Percentiles rank a stretch among this genome's conserved stretches.
phyloP scores from a whole-genome alignment of 306 rosid genomes.

The Adenanthera pavonina region DNA sequence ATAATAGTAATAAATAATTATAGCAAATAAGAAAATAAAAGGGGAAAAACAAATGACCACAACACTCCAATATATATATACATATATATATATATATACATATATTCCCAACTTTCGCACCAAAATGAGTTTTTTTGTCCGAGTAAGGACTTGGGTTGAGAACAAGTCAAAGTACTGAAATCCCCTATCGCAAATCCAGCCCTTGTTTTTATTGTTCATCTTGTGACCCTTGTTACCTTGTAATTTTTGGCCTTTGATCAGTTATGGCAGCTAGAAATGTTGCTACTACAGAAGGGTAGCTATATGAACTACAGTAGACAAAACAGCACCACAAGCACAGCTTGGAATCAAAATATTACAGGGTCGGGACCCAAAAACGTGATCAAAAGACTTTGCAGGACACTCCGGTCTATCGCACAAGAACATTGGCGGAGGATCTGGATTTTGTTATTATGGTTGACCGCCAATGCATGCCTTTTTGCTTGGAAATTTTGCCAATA shows the following conservation, averaged over 20 bases:
- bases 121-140: no score
- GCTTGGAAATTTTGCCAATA: constrained; percentile 84
- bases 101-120: no score
- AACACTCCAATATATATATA: no score
- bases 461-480: constrained; percentile 57
- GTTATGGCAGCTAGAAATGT: constrained; percentile 94
- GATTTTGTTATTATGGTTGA: constrained; percentile 70
- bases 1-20: no score
- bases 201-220: not conserved
- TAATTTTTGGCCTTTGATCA: constrained; percentile 32
- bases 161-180: not conserved
- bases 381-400: constrained; percentile 40
- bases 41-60: no score
- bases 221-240: not conserved
- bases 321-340: constrained; percentile 63
- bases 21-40: no score
- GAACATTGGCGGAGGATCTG: constrained; percentile 88
- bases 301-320: constrained; percentile 88
- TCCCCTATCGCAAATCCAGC: not conserved
- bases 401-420: constrained; percentile 47
- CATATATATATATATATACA: no score
- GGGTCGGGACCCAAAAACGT: constrained; percentile 47
- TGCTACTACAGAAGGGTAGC: constrained; percentile 73
- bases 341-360: constrained; percentile 73
- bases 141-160: not conserved